Percentiles rank a stretch among this genome's conserved stretches.
Conservation (phyloP, 2,329 filamentous ascomycete species). For the Colletotrichum graminicola region DNA sequence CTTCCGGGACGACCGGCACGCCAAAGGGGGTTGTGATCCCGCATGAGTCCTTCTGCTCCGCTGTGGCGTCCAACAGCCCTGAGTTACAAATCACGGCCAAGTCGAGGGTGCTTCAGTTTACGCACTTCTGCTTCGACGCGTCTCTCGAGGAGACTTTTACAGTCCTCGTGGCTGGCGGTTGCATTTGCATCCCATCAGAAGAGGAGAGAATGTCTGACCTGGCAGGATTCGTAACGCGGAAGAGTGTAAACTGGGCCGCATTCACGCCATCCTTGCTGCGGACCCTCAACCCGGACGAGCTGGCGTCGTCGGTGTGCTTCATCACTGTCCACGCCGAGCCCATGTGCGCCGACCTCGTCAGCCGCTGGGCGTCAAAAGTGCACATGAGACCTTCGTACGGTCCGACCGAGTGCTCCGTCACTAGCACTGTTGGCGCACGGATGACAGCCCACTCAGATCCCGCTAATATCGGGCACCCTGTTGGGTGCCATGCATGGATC, state of each 20-base stretch:
- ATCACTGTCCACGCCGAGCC: constrained; percentile 50
- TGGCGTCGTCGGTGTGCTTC: constrained; percentile 53
- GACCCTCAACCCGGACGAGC: constrained; percentile 52
- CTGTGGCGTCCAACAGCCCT: constrained; percentile 24
- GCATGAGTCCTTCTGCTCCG: constrained; percentile 46
- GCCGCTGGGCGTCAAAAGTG: constrained; percentile 43
- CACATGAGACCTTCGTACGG: constrained; percentile 47
- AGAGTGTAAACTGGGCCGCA: constrained; percentile 65
- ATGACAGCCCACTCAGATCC: constrained; percentile 15
- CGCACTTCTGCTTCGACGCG: constrained; percentile 66
- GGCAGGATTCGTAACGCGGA: constrained; percentile 60
- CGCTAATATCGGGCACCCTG: constrained; percentile 45
- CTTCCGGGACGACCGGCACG: constrained; percentile 64
- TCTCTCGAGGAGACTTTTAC: constrained; percentile 65
- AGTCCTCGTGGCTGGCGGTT: constrained; percentile 62
- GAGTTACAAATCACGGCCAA: constrained; percentile 27
- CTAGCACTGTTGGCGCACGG: constrained; percentile 50
- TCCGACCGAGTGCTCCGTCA: constrained; percentile 45
- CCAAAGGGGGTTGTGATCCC: constrained; percentile 63
- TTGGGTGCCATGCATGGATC: constrained; percentile 45
- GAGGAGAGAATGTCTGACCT: constrained; percentile 59
- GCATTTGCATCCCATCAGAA: constrained; percentile 54
- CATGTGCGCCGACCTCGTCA: constrained; percentile 44
- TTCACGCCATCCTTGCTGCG: constrained; percentile 70
- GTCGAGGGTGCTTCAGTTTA: constrained; percentile 55